Evolutionary conservation across 2,329 filamentous ascomycete species (phyloP), one percentile per base, ranked within the genome.

Genomic region (Penicillium sclerotigenum): DNA sequence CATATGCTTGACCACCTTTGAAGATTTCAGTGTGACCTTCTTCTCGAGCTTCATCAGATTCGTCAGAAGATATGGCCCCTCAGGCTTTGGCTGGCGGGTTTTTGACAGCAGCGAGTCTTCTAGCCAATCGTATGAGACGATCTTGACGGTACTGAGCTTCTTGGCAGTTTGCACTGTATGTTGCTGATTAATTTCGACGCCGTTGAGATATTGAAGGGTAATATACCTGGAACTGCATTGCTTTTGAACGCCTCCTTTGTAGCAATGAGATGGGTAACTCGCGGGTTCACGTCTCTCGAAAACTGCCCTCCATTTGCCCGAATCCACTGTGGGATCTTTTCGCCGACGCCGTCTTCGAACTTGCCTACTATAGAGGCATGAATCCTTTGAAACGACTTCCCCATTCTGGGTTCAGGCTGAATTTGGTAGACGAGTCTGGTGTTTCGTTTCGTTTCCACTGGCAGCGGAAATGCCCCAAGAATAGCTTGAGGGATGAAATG

Each of bases 211-310:
- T 26, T 26, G 8, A 24, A 11, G 5, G 7, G 11, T 8, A 40
- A 18, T 59, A 47, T 71, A 76, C 79, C 71, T 63, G 74, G 70
- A 47, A 79, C 71, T 57, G 71, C 69, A 1, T 77, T 65, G 7
- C 77, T 72, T 59, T 81, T 80, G 71, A 84, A 91, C 16, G 86
- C 82, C 33, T 84, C 79, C 47, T 81, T 76, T 0, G 83, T 84
- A 52, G 85, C 83, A 22, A 96, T 79, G 0, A 96, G 75, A 72
- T 96, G 91, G 0, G 91, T 96, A 10, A 87, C 83, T 0, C 76
- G 65, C 0, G 77, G 69, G 26, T 77, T 78, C 18, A 90, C 73
- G 0, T 78, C 73, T 1, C 76, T 69, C 0, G 76, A 73, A 67
- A 85, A 87, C 1, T 55, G 71, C 1, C 88, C 91, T 7, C 83